phyloP scores from a whole-genome alignment of 495 filamentous ascomycete species.

The Cairneyella variabilis region DNA sequence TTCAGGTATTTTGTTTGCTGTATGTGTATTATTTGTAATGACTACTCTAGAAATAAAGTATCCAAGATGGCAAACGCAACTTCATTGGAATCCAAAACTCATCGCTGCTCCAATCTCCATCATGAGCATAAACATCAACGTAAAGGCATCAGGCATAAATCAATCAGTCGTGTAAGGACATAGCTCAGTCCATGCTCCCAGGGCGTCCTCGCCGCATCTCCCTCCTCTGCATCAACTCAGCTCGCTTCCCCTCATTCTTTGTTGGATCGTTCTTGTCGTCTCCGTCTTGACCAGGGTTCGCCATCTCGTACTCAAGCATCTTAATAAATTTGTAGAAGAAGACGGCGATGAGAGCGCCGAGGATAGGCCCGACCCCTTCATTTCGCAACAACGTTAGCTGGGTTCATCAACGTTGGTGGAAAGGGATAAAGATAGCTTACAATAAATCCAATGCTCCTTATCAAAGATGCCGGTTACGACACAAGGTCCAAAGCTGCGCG shows the following conservation, averaged over 20 bases:
- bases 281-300: constrained; percentile 69
- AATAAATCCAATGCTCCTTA: constrained; percentile 69
- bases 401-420: constrained; percentile 2
- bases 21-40: too few species aligned
- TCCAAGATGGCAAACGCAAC: too few species aligned
- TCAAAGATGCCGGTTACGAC: constrained; percentile 62
- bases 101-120: too few species aligned
- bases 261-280: constrained; percentile 22
- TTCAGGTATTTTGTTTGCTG: too few species aligned
- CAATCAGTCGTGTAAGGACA: too few species aligned
- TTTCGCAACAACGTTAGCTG: constrained; percentile 2
- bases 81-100: too few species aligned
- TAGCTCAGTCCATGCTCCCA: too few species aligned
- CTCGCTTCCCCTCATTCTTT: constrained; percentile 15
- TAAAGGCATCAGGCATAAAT: constrained; percentile 4
- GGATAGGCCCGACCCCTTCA: constrained; percentile 56
- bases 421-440: constrained; percentile 8
- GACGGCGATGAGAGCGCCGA: constrained; percentile 61
- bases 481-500: constrained; percentile 67
- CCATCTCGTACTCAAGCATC: constrained; percentile 65
- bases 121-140: too few species aligned
- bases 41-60: too few species aligned
- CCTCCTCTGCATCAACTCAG: constrained; percentile 10
- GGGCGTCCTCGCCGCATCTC: background rate
- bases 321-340: constrained; percentile 64